Base-by-base conservation (phyloP, 768 basidiomycete species). In the Holtermannia corniformis region DNA sequence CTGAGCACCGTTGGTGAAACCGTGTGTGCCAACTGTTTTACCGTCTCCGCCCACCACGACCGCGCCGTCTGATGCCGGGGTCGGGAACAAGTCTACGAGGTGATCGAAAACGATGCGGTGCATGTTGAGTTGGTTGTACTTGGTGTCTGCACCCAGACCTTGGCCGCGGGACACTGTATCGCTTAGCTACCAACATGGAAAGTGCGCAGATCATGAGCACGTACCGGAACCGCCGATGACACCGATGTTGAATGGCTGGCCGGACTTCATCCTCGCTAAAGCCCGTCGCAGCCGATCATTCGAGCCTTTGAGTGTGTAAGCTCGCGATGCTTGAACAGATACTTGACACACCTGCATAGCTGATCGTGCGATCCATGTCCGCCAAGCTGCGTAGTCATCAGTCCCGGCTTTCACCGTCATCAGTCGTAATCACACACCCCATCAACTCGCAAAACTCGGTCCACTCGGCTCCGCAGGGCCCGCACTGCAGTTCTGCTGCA, bases 1-100 rank as follows among this genome's bases (percentile, higher is more conserved):
- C 46, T 64, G 62, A 3, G 68, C 68, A 13, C 68, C 68, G 48
- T 66, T 70, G 14, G 68, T 41, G 19, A 67, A 66, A 14, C 52
- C 49, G 44, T 70, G 67, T 49, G 53, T 60, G 3, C 55, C 58
- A 10, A 56, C 51, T 19, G 42, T 49, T 42, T 47, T 52, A 5
- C 61, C 62, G 10, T 47, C 44, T n/a, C 41, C 26, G 12, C 58
- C 51, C 4, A 49, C 43, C 1, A 46, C 44, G 10, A 37, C 7
- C 1, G 44, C 23, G 10, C 59, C 64, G n/a, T 43, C 45, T 2
- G 51, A 25, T 21, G 46, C 32, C 1, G n/a, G n/a, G n/a, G n/a
- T n/a, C 16, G 62, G 65, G 45, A 56, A 67, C 2, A 63, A 55
- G 32, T 22, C 25, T 26, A 60, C 47, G 26, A 67, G 51, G 40